Evolutionary conservation across 331 rosid species (phyloP), one percentile per base, ranked within the genome.

Genomic region (Malus hybrid): DNA sequence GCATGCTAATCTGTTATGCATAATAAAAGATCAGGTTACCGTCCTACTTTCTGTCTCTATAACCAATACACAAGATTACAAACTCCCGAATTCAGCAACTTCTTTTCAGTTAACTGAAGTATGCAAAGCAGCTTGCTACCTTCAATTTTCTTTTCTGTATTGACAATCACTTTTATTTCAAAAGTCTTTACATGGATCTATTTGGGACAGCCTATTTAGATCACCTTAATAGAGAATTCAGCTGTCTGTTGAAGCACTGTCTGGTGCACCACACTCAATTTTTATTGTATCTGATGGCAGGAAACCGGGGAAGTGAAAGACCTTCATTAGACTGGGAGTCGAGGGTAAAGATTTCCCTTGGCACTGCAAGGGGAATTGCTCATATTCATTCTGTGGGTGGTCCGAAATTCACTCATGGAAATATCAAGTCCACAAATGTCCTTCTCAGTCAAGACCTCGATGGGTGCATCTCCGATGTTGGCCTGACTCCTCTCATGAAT

Each of bases 401-500:
- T 82, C 90, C 86, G 5, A 95, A 83, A 82, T 92, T 87, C 80
- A 78, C 90, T 68, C 97, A 90, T 61, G 99, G 97, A 80, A 95
- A 95, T 54, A 86, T 95, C 9, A 95, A 89, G 83, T 86, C 99
- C 65, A 84, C 97, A 65, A 95, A 95, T 81, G 93, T 95, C 77
- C 99, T 93, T 81, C 87, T 95, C 84, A 83, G 66, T 85, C 91
- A 88, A 69, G 91, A 90, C 29, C 76, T 79, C 39, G 97, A 92
- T 36, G 97, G 93, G 52, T 85, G 86, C 89, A 86, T 95, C 76
- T 92, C 99, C 1, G 99, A 92, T 83, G 89, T 88, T 76, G 99
- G 99, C 71, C 76, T 95, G 42, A 76, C 93, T 44, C 89, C 97
- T 16, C 97, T 95, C 19, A 92, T 90, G 89, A 93, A 88, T 65